Evolutionary conservation across 2,329 filamentous ascomycete genomes (phyloP), one percentile per base, ranked within the genome.

Genomic region (Pyrenophora seminiperda): DNA sequence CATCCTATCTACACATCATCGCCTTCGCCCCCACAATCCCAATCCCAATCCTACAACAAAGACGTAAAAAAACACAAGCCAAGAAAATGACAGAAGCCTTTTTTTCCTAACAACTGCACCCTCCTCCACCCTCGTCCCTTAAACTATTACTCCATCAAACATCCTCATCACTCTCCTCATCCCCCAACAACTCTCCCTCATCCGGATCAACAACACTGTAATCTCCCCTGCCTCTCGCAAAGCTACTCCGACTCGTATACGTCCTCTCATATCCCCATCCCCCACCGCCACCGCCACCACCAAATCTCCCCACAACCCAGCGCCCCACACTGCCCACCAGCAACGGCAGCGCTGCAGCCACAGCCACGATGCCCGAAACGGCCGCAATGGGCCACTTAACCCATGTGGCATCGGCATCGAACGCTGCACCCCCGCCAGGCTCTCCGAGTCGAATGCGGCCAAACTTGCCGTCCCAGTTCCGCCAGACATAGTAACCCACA

Each of bases 121-220:
- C n/a, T n/a, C n/a, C n/a, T n/a, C n/a, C n/a, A n/a, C n/a, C n/a
- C n/a, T n/a, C n/a, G n/a, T n/a, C n/a, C n/a, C n/a, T n/a, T n/a
- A 40, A 17, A 40, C 10, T 19, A 18, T 6, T 18, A n/a, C n/a
- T 7, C 13, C 13, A 32, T 58, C 68, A 86, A 40, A 87, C 89
- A 54, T 97, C 93, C 67, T 97, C 91, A 59, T 97, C 93, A 61
- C 91, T 91, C 52, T 96, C 92, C 61, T 97, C 92, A 61, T 97
- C 93, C 1, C 94, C 94, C 29, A 99, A 76, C 61, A 99, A 77
- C 77, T 97, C 93, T 40, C 93, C 93, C 72, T 97, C 94, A 69
- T 97, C 94, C 41, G 94, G 89, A 65, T 96, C 91, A 42, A 96
- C 91, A 65, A 88, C 82, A 13, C 87, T 84, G 72, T 97, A 97